A percentile compares a stretch with the other conserved stretches of the same genome.
Evolutionary conservation across 352 stramenopile genomes (phyloP).

Genomic region (Blastocystis sp.): DNA sequence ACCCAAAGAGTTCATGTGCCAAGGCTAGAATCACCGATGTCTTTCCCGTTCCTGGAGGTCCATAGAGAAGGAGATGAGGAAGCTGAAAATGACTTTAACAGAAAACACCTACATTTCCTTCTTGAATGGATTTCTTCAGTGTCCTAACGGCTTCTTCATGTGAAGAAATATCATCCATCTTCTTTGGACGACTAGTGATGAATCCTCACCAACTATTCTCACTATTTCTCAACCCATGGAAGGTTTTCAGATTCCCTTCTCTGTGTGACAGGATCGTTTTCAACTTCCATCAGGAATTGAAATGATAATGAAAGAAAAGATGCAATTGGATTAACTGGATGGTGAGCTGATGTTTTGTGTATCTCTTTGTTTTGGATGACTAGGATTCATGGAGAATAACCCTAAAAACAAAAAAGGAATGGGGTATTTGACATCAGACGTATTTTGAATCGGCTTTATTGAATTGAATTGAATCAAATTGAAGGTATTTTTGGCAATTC

Average conservation of each 20-base stretch:
- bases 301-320: no score
- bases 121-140: slow-evolving; percentile 47
- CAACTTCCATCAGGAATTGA: not conserved
- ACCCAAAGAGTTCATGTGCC: slow-evolving; percentile 55
- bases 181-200: slow-evolving; percentile 47
- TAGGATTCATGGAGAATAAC: no score
- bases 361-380: no score
- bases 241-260: not conserved
- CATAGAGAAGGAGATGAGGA: slow-evolving; percentile 61
- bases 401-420: no score
- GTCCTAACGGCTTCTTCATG: slow-evolving; percentile 36
- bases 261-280: not conserved
- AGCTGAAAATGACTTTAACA: not conserved
- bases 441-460: no score
- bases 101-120: slow-evolving; percentile 12
- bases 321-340: not conserved
- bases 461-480: not conserved
- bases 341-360: not conserved
- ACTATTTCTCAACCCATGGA: slow-evolving; percentile 63
- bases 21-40: slow-evolving; percentile 55
- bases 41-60: slow-evolving; percentile 62
- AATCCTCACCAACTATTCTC: not conserved
- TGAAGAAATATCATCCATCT: slow-evolving; percentile 56
- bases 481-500: not conserved
- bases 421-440: no score